phyloP scores from a whole-genome alignment of 306 rosid species.

The Acacia crassicarpa region DNA sequence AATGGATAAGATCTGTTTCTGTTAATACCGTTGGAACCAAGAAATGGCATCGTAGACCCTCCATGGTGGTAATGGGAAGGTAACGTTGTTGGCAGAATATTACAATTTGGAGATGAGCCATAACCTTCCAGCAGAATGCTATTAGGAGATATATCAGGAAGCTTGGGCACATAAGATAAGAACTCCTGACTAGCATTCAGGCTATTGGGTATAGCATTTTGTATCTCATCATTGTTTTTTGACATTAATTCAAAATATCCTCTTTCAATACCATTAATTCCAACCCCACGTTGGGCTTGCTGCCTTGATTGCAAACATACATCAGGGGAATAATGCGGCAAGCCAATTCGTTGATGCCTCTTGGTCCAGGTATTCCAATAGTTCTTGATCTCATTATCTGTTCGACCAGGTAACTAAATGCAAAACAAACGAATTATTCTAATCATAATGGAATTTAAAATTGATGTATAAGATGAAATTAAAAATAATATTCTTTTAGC shows the following conservation, averaged over 20 bases:
- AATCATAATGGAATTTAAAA: background rate
- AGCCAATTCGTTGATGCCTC: conserved; percentile 85
- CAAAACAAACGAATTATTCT: conserved; percentile 28
- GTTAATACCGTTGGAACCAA: conserved; percentile 44
- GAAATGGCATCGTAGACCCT: conserved; percentile 55
- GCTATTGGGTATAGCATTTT: conserved; percentile 54
- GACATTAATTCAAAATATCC: conserved; percentile 51
- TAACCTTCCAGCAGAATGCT: conserved; percentile 54
- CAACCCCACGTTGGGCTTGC: conserved; percentile 46
- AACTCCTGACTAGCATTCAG: conserved; percentile 52
- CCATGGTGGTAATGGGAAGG: conserved; percentile 65
- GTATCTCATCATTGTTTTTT: conserved; percentile 52
- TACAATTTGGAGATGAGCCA: conserved; percentile 62
- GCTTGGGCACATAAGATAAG: conserved; percentile 54
- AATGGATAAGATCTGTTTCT: conserved; percentile 45
- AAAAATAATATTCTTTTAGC: background rate
- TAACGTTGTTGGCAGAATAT: conserved; percentile 48
- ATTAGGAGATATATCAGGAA: conserved; percentile 50
- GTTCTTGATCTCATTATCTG: conserved; percentile 97
- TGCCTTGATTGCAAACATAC: conserved; percentile 50
- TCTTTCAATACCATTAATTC: conserved; percentile 33
- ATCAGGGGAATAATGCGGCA: conserved; percentile 88
- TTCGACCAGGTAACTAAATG: conserved; percentile 90
- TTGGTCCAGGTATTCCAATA: conserved; percentile 97
- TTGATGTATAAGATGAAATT: too few relatives aligned